These are phyloP conservation scores for Stachybotrys elegans DNA, from an alignment of 2,329 filamentous ascomycete genomes.

Conservation along the genomic window DNA sequence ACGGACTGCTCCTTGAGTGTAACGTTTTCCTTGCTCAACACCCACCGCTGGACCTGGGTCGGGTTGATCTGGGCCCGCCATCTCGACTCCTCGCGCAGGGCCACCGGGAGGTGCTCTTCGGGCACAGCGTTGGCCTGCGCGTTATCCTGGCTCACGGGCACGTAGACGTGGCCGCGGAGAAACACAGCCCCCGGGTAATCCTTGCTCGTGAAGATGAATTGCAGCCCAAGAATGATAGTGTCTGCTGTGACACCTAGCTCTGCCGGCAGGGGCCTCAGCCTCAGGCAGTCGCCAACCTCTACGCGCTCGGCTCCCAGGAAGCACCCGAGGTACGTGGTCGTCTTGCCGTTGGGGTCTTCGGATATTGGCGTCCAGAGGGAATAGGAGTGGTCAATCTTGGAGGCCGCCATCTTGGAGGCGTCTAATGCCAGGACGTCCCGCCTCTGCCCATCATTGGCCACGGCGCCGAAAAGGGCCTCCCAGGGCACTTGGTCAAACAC, in stretches of 20 bases:
- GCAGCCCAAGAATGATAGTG: slow-evolving; percentile 31
- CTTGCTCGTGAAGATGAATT: slow-evolving; percentile 32
- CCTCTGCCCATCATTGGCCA: slow-evolving; percentile 28
- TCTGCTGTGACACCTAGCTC: slow-evolving; percentile 28
- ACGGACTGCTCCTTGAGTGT: slow-evolving; percentile 42
- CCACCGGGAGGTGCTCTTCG: slow-evolving; percentile 34
- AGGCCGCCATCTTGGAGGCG: slow-evolving; percentile 46
- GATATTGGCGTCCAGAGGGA: slow-evolving; percentile 39
- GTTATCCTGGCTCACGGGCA: slow-evolving; percentile 23
- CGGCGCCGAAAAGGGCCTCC: slow-evolving; percentile 29
- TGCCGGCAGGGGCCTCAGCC: slow-evolving; percentile 35
- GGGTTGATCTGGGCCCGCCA: slow-evolving; percentile 32
- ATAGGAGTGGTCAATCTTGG: slow-evolving; percentile 42
- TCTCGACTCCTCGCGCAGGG: slow-evolving; percentile 32
- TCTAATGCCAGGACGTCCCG: slow-evolving; percentile 40
- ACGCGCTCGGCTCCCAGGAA: slow-evolving; percentile 48
- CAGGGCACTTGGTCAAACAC: slow-evolving; percentile 38
- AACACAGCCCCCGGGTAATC: slow-evolving; percentile 30
- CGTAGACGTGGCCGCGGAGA: slow-evolving; percentile 36
- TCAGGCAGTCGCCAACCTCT: slow-evolving; percentile 41
- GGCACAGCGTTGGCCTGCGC: slow-evolving; percentile 21
- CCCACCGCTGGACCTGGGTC: slow-evolving; percentile 29
- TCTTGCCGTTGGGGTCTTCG: slow-evolving; percentile 25
- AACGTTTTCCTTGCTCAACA: slow-evolving; percentile 39
- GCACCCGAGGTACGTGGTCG: slow-evolving; percentile 37